Evolutionary conservation across 176 grass and related monocot species (phyloP).

Genomic region (Chloris gayana): DNA sequence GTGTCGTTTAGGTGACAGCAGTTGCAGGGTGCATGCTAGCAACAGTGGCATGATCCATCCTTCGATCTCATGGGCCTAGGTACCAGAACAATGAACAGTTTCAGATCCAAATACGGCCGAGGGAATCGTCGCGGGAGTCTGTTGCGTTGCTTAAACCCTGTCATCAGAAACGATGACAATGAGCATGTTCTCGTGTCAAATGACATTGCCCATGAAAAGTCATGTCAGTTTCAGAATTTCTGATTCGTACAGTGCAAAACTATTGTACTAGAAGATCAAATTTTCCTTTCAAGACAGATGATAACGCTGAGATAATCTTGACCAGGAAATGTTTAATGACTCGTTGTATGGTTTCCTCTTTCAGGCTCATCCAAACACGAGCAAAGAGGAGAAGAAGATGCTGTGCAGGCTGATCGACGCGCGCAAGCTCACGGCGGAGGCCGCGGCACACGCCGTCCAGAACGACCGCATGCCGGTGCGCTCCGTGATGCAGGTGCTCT

Average conservation of each 20-base stretch:
- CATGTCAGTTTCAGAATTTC: neutral
- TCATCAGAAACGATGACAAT: slow-evolving; percentile 24
- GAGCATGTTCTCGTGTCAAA: slow-evolving; percentile 20
- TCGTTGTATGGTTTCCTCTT: neutral
- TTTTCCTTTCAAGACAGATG: neutral
- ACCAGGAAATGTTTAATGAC: neutral
- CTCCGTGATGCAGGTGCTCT: slow-evolving; percentile 90
- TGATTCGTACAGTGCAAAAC: neutral
- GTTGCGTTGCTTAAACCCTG: neutral
- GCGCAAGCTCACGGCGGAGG: slow-evolving; percentile 86
- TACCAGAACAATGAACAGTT: slow-evolving; percentile 8
- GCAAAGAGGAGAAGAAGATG: slow-evolving; percentile 71
- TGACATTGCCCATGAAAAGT: neutral
- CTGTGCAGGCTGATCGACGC: slow-evolving; percentile 80
- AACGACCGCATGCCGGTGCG: slow-evolving; percentile 92
- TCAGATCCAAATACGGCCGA: slow-evolving; percentile 19
- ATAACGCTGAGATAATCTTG: neutral
- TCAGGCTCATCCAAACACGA: slow-evolving; percentile 73
- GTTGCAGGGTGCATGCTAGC: neutral
- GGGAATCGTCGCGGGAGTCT: neutral
- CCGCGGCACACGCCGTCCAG: slow-evolving; percentile 79
- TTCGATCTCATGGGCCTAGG: slow-evolving; percentile 13
- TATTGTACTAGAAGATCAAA: neutral
- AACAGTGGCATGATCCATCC: slow-evolving; percentile 8
- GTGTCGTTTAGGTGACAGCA: neutral